Base-by-base conservation (phyloP, 441 rosid species). In the Arabidopsis lyrata region DNA sequence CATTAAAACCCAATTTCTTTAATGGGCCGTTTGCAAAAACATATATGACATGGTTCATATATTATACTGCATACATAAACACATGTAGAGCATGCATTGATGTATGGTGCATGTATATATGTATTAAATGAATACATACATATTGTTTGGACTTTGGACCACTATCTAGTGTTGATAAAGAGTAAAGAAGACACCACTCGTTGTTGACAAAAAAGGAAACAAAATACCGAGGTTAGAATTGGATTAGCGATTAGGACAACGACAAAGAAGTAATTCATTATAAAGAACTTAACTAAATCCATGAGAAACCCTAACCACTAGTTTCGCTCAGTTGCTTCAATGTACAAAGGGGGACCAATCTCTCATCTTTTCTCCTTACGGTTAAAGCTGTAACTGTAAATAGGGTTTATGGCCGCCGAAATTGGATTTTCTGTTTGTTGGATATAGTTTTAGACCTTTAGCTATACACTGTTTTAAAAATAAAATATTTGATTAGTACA, bases 271-370 rank as follows among this genome's bases (percentile, higher is more conserved):
- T 24, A 12, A 73, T 15, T 41, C n/a, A n/a, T 15, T 10, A 3
- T 55, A 45, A 55, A 32, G 10, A 66, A 31, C 59, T 58, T 49
- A 74, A 66, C 62, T 49, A 66, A 66, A 74, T 74, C 72, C 60
- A 49, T 13, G 72, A 74, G 77, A 74, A 74, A 58, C 77, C 77
- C 77, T 74, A 74, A 58, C 77, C 67, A 74, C 66, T 38, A 38
- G 53, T 66, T 74, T 58, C 72, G 39, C 72, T 68, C 27, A 11
- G 63, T 54, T 67, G 50, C 15, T 38, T 66, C 50, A 20, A 20
- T 52, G 11, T 29, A 6, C 12, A 66, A n/a, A 24, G 49, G 36
- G 50, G 62, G 52, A 39, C 53, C 63, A 68, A 16, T 55, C 32
- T 18, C 63, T 27, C 14, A 8, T 24, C 47, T 16, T 31, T 36